Conservation (phyloP, 2,329 filamentous ascomycete species). For the Exophiala mesophila region DNA sequence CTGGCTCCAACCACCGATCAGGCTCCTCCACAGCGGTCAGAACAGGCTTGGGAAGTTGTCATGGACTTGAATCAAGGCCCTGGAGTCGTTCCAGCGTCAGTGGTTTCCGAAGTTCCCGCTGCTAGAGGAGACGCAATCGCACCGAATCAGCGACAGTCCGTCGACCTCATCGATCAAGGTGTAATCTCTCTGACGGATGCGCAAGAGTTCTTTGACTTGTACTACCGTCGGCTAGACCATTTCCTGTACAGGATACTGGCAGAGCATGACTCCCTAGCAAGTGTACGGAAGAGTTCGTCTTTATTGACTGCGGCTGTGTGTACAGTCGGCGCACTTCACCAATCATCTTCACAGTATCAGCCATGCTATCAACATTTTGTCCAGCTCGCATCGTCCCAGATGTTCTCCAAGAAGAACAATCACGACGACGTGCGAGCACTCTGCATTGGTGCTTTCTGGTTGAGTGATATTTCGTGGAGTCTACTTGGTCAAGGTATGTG, state of each 20-base stretch:
- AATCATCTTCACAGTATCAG: constrained; percentile 50
- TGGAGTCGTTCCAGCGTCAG: constrained; percentile 45
- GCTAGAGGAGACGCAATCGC: constrained; percentile 31
- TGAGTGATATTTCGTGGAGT: constrained; percentile 59
- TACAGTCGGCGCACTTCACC: constrained; percentile 55
- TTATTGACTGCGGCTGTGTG: constrained; percentile 52
- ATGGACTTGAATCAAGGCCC: constrained; percentile 37
- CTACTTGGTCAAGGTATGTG: constrained; percentile 43
- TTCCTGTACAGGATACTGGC: constrained; percentile 52
- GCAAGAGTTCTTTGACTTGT: constrained; percentile 49
- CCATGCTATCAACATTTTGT: constrained; percentile 55
- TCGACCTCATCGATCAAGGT: constrained; percentile 49
- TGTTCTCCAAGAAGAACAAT: constrained; percentile 53
- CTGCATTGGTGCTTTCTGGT: constrained; percentile 58
- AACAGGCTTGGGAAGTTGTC: constrained; percentile 34
- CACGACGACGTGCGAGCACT: constrained; percentile 57
- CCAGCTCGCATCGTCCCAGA: constrained; percentile 50
- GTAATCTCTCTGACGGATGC: constrained; percentile 46
- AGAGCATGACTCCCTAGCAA: constrained; percentile 48
- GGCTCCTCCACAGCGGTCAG: constrained; percentile 24
- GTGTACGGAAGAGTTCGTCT: constrained; percentile 50
- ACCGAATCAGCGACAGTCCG: constrained; percentile 5
- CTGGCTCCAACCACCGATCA: background rate
- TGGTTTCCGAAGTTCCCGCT: constrained; percentile 47
- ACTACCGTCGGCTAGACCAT: constrained; percentile 48